A percentile compares a stretch with the other conserved stretches of the same genome.
phyloP scores from a whole-genome alignment of 768 basidiomycete genomes.

The Tulasnella sp. region DNA sequence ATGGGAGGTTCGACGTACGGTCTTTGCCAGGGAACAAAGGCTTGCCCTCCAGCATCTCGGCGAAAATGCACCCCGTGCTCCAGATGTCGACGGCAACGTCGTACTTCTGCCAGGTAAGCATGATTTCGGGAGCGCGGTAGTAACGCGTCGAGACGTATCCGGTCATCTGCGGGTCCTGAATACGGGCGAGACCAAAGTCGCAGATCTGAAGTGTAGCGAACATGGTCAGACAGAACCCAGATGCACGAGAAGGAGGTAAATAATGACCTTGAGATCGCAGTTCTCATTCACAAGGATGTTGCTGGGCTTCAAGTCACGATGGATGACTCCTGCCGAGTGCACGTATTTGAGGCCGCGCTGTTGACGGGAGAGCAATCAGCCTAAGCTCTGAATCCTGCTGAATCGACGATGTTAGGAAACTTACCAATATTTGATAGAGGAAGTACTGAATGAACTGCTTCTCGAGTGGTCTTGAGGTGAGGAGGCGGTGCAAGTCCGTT shows the following conservation, averaged over 20 bases:
- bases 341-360: constrained; percentile 98
- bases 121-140: constrained; percentile 98
- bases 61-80: constrained; percentile 99
- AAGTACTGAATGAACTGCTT: constrained; percentile 99
- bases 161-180: constrained; percentile 99
- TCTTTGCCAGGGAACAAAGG: constrained; percentile 99
- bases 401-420: constrained; percentile 21
- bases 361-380: background rate
- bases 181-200: constrained; percentile 95
- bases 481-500: constrained; percentile 92
- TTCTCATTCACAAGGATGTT: constrained; percentile 99
- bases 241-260: background rate
- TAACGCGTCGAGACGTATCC: constrained; percentile 99
- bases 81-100: constrained; percentile 99
- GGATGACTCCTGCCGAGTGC: constrained; percentile 97
- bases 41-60: constrained; percentile 98
- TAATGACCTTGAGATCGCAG: constrained; percentile 84
- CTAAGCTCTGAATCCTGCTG: background rate
- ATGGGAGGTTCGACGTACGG: constrained; percentile 50
- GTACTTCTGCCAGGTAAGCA: constrained; percentile 99
- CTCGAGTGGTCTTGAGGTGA: constrained; percentile 93
- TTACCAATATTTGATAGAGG: constrained; percentile 92
- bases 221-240: background rate
- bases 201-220: constrained; percentile 56
- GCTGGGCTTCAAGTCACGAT: constrained; percentile 98